Evolutionary conservation across 1,284 basidiomycete genomes (phyloP).

Genomic region (Trichosporon coremiiforme): DNA sequence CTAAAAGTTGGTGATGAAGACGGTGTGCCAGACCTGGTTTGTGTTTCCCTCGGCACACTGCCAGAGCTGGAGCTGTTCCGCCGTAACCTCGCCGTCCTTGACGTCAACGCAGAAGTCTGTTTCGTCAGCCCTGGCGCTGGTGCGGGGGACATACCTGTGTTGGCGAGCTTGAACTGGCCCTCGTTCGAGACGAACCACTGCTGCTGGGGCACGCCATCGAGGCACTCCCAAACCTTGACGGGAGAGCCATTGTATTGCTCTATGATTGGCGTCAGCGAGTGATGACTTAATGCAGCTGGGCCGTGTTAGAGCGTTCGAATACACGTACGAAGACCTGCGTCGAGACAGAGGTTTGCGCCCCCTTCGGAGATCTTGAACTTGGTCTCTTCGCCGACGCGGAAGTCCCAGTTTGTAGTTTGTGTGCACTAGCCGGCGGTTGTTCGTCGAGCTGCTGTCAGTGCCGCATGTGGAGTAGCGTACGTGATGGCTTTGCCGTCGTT

Average conservation of each 20-base stretch:
- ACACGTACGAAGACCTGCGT: conserved; percentile 7
- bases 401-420: conserved; percentile 6
- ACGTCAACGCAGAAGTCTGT: conserved; percentile 33
- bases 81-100: conserved; percentile 30
- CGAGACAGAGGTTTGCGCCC: conserved; percentile 2
- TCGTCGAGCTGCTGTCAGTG: conserved; percentile 12
- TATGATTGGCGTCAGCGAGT: not conserved
- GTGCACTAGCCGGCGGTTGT: conserved; percentile 5
- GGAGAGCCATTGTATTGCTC: conserved; percentile 24
- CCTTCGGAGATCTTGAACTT: not conserved
- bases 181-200: conserved; percentile 18
- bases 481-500: conserved; percentile 2
- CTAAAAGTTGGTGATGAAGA: not conserved
- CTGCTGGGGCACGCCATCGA: conserved; percentile 34
- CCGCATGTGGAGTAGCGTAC: not conserved
- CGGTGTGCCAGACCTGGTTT: conserved; percentile 31
- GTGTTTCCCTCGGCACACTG: conserved; percentile 31
- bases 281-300: too few species aligned
- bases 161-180: conserved; percentile 13
- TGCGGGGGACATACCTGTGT: not conserved
- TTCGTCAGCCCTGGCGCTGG: not conserved
- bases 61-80: conserved; percentile 33
- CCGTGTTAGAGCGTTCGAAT: too few species aligned
- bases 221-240: conserved; percentile 36
- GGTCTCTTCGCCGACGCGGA: conserved; percentile 9